Percentiles rank a stretch among this genome's conserved stretches.
phyloP scores from a whole-genome alignment of 768 basidiomycete genomes.

The Sporobolomyces pararoseus region DNA sequence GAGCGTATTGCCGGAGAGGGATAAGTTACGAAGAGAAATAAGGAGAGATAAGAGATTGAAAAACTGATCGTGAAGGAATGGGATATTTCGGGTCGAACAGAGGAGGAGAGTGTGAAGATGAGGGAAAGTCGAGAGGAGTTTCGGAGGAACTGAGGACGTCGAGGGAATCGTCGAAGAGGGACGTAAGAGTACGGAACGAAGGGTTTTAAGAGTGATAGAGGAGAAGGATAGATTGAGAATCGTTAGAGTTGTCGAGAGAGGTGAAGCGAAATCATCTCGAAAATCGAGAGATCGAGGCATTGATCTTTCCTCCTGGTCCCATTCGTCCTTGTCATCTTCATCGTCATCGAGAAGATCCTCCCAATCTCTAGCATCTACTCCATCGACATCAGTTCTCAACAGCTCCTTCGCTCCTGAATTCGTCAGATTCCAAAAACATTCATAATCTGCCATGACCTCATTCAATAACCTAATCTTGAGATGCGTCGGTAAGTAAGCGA shows the following conservation, averaged over 20 bases:
- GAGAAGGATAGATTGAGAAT: conserved; percentile 5
- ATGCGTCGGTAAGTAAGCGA: conserved; percentile 21
- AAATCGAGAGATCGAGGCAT: not conserved
- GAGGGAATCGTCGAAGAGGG: not conserved
- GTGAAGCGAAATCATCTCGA: not conserved
- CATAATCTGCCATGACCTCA: conserved; percentile 14
- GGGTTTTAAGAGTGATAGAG: not conserved
- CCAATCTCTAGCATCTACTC: not conserved
- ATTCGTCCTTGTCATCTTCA: not conserved
- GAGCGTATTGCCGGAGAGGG: conserved; percentile 15
- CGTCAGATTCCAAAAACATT: not conserved
- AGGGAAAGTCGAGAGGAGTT: conserved; percentile 17
- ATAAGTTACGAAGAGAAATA: conserved; percentile 21
- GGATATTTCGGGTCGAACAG: not conserved
- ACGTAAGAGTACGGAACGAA: not conserved
- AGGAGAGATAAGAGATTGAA: conserved; percentile 14
- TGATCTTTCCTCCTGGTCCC: not conserved
- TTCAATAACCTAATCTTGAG: conserved; percentile 19
- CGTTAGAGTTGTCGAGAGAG: not conserved
- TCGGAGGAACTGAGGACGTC: not conserved
- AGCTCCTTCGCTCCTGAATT: conserved; percentile 3
- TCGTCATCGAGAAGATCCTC: not conserved
- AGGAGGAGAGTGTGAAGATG: conserved; percentile 22
- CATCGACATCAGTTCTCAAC: conserved; percentile 5
- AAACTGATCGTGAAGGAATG: conserved; percentile 6